Evolutionary conservation across 2,329 filamentous ascomycete genomes (phyloP).

Genomic region (Paraconiothyrium sp.): DNA sequence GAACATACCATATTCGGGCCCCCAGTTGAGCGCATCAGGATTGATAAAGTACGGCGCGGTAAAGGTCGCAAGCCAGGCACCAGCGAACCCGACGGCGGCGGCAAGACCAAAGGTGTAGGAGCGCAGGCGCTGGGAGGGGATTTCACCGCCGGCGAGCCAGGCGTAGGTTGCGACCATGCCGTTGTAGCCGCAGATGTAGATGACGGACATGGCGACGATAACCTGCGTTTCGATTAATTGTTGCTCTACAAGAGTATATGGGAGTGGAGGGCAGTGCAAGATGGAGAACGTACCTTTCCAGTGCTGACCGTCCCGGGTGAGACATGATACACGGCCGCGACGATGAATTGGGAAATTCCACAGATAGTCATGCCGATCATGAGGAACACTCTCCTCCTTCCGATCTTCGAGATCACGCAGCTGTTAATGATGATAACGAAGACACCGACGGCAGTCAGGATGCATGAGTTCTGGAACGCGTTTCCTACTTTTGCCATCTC

Average conservation of each 20-base stretch:
- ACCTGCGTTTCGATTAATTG: slow-evolving; percentile 28
- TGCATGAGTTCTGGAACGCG: slow-evolving; percentile 66
- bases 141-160: slow-evolving; percentile 67
- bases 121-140: slow-evolving; percentile 66
- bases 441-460: slow-evolving; percentile 64
- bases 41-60: slow-evolving; percentile 70
- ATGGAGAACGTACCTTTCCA: slow-evolving; percentile 47
- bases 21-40: slow-evolving; percentile 64
- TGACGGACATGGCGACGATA: slow-evolving; percentile 63
- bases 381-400: slow-evolving; percentile 64
- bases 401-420: slow-evolving; percentile 62
- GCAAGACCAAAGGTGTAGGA: slow-evolving; percentile 67
- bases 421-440: slow-evolving; percentile 64
- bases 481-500: slow-evolving; percentile 44
- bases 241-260: no score
- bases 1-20: slow-evolving; percentile 61
- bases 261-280: no score
- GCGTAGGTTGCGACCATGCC: slow-evolving; percentile 65
- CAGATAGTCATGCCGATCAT: slow-evolving; percentile 63
- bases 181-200: slow-evolving; percentile 66
- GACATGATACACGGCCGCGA: slow-evolving; percentile 63
- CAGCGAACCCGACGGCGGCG: slow-evolving; percentile 63
- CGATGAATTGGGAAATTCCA: slow-evolving; percentile 63
- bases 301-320: slow-evolving; percentile 50
- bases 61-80: slow-evolving; percentile 67